A percentile compares a stretch with the other conserved stretches of the same genome.
phyloP scores from a whole-genome alignment of 2,329 filamentous ascomycete species.

The Aspergillus uvarum region DNA sequence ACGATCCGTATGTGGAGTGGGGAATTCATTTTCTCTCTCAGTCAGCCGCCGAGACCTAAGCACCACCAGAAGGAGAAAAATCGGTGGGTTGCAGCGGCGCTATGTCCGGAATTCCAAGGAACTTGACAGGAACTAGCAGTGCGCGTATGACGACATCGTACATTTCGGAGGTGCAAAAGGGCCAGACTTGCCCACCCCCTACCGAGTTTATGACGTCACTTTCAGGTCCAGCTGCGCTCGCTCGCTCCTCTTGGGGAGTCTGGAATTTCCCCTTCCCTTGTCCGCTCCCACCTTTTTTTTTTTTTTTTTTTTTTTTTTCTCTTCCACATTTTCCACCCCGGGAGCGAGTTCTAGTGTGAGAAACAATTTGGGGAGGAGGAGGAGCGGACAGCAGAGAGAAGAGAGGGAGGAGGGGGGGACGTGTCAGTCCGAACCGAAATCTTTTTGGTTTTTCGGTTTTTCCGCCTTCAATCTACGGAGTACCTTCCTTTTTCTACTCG shows the following conservation, averaged over 20 bases:
- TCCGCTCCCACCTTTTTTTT: neutral
- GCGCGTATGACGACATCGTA: slow-evolving; percentile 5
- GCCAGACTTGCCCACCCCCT: neutral
- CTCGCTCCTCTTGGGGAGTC: neutral
- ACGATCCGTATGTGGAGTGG: slow-evolving; percentile 20
- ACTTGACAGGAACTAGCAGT: neutral
- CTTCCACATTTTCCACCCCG: too few relatives aligned
- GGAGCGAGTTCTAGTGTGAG: neutral
- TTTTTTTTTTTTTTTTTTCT: neutral
- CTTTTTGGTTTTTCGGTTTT: neutral
- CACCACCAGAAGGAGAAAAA: neutral
- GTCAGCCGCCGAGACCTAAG: neutral
- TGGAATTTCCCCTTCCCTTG: neutral
- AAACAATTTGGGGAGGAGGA: neutral
- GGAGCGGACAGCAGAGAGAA: neutral
- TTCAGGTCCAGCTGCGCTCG: neutral
- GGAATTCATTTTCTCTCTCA: neutral
- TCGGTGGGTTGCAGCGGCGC: neutral
- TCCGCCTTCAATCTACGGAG: neutral
- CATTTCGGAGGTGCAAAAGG: neutral
- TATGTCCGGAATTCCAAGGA: slow-evolving; percentile 2
- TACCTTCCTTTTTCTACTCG: neutral
- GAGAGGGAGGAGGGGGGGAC: neutral
- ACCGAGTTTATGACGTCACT: neutral
- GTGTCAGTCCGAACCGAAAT: neutral